phyloP scores from a whole-genome alignment of 2,329 filamentous ascomycete species.

The Pseudocercospora ulei region DNA sequence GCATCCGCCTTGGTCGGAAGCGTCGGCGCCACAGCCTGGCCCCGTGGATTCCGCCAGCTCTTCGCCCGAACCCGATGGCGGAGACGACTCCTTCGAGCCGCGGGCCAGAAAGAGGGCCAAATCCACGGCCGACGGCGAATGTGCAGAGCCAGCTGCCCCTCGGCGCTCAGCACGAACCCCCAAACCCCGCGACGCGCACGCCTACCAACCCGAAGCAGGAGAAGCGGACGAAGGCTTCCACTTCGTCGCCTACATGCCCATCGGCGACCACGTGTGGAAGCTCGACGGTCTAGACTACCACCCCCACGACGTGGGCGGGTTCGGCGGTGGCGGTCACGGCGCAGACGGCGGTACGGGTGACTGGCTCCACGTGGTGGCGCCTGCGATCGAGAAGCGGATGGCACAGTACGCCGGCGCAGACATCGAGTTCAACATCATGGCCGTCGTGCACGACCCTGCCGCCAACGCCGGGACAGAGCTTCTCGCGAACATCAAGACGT shows the following conservation, averaged over 20 bases:
- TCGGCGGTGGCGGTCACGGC: slow-evolving; percentile 31
- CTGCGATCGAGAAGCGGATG: slow-evolving; percentile 60
- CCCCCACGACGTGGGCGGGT: slow-evolving; percentile 54
- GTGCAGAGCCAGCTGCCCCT: slow-evolving; percentile 5
- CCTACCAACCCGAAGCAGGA: slow-evolving; percentile 38
- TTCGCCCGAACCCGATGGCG: slow-evolving; percentile 10
- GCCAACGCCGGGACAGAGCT: slow-evolving; percentile 40
- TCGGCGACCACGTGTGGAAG: slow-evolving; percentile 68
- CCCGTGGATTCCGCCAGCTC: slow-evolving; percentile 8
- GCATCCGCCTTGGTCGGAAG: slow-evolving; percentile 5
- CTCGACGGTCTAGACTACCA: slow-evolving; percentile 72
- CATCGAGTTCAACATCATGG: slow-evolving; percentile 67
- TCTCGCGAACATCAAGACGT: slow-evolving; percentile 39
- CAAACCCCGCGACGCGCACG: slow-evolving; percentile 17
- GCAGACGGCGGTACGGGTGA: slow-evolving; percentile 40
- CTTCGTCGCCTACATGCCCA: slow-evolving; percentile 80
- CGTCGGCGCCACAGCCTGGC: slow-evolving; percentile 1
- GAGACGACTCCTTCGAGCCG: slow-evolving; percentile 10
- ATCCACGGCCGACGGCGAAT: slow-evolving; percentile 8
- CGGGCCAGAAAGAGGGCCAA: slow-evolving; percentile 1
- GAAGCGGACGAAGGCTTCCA: slow-evolving; percentile 62
- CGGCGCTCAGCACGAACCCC: slow-evolving; percentile 26
- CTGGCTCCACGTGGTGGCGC: slow-evolving; percentile 59
- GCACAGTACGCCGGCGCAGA: slow-evolving; percentile 53
- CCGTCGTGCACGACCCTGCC: slow-evolving; percentile 60